A percentile compares a stretch with the other conserved stretches of the same genome.
Conservation (phyloP, 1,284 basidiomycete genomes). For the Fomitopsis pinicola region DNA sequence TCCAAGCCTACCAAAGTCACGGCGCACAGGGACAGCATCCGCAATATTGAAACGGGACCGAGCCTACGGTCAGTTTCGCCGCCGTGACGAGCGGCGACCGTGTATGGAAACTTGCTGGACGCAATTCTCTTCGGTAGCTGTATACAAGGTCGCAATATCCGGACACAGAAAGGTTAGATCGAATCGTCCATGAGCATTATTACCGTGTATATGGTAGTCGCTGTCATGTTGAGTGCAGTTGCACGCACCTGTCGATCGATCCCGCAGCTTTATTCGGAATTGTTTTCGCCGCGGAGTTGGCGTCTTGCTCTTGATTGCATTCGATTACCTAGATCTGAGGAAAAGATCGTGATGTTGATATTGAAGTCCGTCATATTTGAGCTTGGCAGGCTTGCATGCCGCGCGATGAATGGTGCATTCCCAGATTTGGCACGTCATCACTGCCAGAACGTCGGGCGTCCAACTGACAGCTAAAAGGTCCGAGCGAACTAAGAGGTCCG, state of each 20-base stretch:
- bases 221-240: not conserved
- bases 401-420: not conserved
- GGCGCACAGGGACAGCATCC: not conserved
- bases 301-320: not conserved
- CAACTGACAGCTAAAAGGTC: not conserved
- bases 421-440: not conserved
- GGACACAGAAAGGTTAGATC: no score
- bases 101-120: no score
- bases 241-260: not conserved
- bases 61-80: not conserved
- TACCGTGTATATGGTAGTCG: no score
- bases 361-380: not conserved
- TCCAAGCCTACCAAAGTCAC: not conserved
- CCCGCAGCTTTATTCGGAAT: not conserved
- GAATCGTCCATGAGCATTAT: no score
- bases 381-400: not conserved
- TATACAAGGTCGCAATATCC: no score
- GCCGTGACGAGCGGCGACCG: not conserved
- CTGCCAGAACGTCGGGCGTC: not conserved
- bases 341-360: not conserved
- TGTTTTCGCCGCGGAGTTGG: not conserved
- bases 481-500: not conserved
- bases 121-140: no score
- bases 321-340: not conserved
- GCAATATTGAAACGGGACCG: not conserved